Percentiles rank a stretch among this genome's conserved stretches.
These are phyloP conservation scores for Telfairia occidentalis DNA, from an alignment of 331 rosid genomes.

Conservation along the genomic window DNA sequence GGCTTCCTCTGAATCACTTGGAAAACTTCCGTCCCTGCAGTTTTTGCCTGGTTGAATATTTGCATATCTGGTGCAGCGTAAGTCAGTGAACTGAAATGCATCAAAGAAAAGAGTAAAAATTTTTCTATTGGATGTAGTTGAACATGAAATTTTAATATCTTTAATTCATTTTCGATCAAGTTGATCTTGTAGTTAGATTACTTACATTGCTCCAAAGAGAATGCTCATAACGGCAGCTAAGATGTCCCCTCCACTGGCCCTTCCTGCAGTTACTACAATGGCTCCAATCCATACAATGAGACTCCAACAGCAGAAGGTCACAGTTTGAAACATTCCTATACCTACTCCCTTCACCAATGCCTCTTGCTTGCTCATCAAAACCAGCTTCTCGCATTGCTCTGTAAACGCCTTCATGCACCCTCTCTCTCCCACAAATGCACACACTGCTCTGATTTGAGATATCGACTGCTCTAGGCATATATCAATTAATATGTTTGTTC, in stretches of 20 bases:
- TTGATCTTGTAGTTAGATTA: neutral
- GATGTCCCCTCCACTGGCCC: slow-evolving; percentile 59
- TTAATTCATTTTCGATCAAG: neutral
- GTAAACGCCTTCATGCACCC: slow-evolving; percentile 42
- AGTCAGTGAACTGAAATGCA: slow-evolving; percentile 47
- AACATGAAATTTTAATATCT: neutral
- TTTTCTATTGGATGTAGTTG: neutral
- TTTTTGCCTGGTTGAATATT: slow-evolving; percentile 78
- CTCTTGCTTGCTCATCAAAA: slow-evolving; percentile 51
- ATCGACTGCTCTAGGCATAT: slow-evolving; percentile 34
- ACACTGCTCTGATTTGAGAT: slow-evolving; percentile 82
- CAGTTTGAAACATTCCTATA: slow-evolving; percentile 76
- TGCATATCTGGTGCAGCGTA: slow-evolving; percentile 91
- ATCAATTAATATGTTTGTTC: neutral
- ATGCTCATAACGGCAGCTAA: slow-evolving; percentile 75
- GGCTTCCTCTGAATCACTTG: slow-evolving; percentile 67
- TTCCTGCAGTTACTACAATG: slow-evolving; percentile 48
- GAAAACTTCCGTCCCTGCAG: slow-evolving; percentile 79
- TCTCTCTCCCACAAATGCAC: slow-evolving; percentile 73
- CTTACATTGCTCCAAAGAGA: slow-evolving; percentile 88
- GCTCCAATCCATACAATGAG: slow-evolving; percentile 82
- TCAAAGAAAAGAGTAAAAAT: neutral
- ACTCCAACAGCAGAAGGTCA: slow-evolving; percentile 71
- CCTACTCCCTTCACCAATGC: slow-evolving; percentile 77
- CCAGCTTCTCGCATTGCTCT: slow-evolving; percentile 42